Evolutionary conservation across 202 grass and related monocot species (phyloP), one percentile per base, ranked within the genome.

Genomic region (Brachypodium distachyon): DNA sequence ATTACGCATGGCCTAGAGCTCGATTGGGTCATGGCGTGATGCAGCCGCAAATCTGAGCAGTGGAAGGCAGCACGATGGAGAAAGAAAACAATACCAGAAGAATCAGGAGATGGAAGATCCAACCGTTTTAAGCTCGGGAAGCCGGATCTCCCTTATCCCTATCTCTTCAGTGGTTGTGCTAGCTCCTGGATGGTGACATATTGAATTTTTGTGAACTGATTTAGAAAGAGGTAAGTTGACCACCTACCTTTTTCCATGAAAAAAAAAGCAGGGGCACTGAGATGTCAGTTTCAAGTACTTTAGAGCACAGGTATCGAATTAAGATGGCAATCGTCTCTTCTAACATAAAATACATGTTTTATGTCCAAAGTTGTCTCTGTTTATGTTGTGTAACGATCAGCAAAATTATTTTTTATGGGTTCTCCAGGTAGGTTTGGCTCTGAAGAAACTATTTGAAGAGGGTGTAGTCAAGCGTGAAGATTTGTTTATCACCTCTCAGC

Each of bases 401-500:
- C 8, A 18, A 26, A 23, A 11, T 2, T 47, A 32, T 64, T 3
- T 56, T 22, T 79, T 79, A n/a, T 29, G 21, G 37, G 46, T 47
- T 47, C 1, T 70, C 4, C 73, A 97, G 94, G 75, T 97, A 10
- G 94, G 94, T 43, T 62, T 72, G 59, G 67, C 89, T 41, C 59
- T 94, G 44, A 74, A 94, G 74, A 94, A 78, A 40, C 77, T 99
- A 38, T 95, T 95, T 81, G 77, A 85, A 55, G 92, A 99, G 43
- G 87, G 87, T 46, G 51, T 85, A 25, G 81, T 99, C 44, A 95
- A 95, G 81, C 91, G 91, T 9, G 87, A 95, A 79, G 96, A 99
- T 54, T 28, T 99, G 18, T 99, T 99, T 73, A 87, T 98, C 79
- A 95, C 89, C 48, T 98, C 95, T 43, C 95, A 98, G 76, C 81